A percentile compares a stretch with the other conserved stretches of the same genome.
Conservation (phyloP, 73 alveolate species). For the Tetrahymena elliotti region DNA sequence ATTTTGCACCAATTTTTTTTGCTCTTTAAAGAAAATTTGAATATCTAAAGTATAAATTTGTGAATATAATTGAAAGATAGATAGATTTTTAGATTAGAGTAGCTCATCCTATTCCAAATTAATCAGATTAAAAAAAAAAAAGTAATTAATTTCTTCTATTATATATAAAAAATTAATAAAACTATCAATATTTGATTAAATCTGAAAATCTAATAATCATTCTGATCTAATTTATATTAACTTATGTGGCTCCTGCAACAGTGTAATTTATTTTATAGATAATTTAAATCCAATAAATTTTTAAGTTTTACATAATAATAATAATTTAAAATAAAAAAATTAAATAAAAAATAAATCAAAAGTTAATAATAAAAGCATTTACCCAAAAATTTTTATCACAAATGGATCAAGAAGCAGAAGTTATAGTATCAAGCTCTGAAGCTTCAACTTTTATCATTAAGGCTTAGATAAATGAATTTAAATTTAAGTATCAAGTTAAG, state of each 20-base stretch:
- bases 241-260: neutral
- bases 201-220: neutral
- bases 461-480: neutral
- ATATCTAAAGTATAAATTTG: too few relatives aligned
- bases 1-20: too few relatives aligned
- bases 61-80: neutral
- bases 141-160: neutral
- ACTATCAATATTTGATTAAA: neutral
- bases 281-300: neutral
- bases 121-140: neutral
- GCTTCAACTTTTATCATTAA: neutral
- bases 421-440: neutral
- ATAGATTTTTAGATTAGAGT: neutral
- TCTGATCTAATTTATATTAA: neutral
- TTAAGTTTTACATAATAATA: neutral
- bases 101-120: neutral
- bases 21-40: too few relatives aligned
- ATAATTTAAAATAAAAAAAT: neutral
- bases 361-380: neutral
- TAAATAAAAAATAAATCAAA: neutral
- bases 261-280: neutral
- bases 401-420: neutral
- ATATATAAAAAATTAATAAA: neutral
- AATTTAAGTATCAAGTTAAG: neutral
- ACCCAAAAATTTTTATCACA: neutral